These are phyloP conservation scores for Neurospora terricola DNA, from an alignment of 495 filamentous ascomycete genomes.

Conservation along the genomic window DNA sequence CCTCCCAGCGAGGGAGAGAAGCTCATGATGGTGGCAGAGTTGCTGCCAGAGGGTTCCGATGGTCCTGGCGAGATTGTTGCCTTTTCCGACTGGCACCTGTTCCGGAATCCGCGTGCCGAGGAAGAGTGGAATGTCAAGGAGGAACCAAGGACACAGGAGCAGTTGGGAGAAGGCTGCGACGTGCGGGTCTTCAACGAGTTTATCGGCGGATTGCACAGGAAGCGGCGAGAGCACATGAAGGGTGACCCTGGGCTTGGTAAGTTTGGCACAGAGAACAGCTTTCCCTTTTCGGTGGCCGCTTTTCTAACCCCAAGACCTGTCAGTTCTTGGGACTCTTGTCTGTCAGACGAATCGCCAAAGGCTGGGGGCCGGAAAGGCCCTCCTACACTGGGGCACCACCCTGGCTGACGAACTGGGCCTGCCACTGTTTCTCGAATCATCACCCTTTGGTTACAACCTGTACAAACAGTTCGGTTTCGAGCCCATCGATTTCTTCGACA, in stretches of 20 bases:
- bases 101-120: conserved; percentile 10
- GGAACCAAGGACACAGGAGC: conserved; percentile 8
- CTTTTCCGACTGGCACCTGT: conserved; percentile 17
- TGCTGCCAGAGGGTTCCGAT: conserved; percentile 7
- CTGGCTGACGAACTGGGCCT: conserved; percentile 19
- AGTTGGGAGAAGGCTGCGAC: conserved; percentile 15
- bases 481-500: conserved; percentile 12
- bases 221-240: conserved; percentile 5
- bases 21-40: conserved; percentile 17
- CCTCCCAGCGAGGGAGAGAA: conserved; percentile 2
- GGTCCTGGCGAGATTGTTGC: conserved; percentile 16
- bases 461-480: conserved; percentile 20
- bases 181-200: conserved; percentile 14
- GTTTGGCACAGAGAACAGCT: background rate
- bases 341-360: conserved; percentile 13
- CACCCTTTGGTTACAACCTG: conserved; percentile 17
- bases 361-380: conserved; percentile 18
- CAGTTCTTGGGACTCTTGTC: conserved; percentile 17
- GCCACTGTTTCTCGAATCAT: conserved; percentile 15
- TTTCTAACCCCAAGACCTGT: background rate
- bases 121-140: conserved; percentile 16
- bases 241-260: conserved; percentile 19
- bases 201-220: conserved; percentile 11
- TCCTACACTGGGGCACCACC: conserved; percentile 14
- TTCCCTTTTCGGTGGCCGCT: background rate